Evolutionary conservation across 495 filamentous ascomycete species (phyloP).

Genomic region (Viridothelium virens): DNA sequence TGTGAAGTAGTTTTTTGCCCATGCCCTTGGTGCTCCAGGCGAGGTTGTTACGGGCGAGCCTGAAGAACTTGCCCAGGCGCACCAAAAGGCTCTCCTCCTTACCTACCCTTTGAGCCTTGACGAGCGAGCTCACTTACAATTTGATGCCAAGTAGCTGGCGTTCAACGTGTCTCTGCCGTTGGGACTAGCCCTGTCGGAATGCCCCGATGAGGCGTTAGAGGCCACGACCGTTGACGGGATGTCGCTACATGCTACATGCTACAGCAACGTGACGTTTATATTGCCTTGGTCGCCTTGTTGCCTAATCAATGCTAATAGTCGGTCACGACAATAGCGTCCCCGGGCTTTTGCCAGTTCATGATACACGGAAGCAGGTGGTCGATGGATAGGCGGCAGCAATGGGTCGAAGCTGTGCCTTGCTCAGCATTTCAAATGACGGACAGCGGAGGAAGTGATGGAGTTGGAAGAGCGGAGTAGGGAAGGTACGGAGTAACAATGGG

Average conservation of each 20-base stretch:
- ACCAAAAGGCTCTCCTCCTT: too few species aligned
- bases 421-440: background rate
- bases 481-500: background rate
- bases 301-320: background rate
- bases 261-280: background rate
- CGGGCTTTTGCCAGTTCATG: background rate
- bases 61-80: background rate
- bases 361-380: background rate
- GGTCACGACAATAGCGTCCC: background rate
- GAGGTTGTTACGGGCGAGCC: background rate
- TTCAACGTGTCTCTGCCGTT: background rate
- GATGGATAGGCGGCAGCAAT: background rate
- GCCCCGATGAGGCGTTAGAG: background rate
- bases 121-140: too few species aligned
- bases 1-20: background rate
- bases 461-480: background rate
- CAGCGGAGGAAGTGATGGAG: background rate
- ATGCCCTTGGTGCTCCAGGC: background rate
- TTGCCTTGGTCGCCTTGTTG: conserved; percentile 2
- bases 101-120: too few species aligned
- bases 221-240: background rate
- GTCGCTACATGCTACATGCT: background rate
- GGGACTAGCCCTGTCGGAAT: background rate
- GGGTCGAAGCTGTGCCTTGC: background rate
- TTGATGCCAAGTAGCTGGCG: background rate